Base-by-base conservation (phyloP, 106 monocot species). In the Ottelia alismoides region DNA sequence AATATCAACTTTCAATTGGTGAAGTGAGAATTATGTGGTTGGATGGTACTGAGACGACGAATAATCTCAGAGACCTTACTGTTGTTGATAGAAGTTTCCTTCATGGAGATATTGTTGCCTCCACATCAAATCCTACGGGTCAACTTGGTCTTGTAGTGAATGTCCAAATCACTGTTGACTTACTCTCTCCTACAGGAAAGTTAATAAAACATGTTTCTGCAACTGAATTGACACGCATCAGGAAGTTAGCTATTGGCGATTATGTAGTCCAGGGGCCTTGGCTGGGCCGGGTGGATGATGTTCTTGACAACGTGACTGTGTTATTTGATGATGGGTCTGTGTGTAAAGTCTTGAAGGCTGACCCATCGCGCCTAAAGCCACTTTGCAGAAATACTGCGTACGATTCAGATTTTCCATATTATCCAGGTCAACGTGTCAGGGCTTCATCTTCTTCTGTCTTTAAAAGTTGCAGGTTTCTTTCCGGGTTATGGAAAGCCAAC, bases 281-380 rank as follows among this genome's bases (percentile, higher is more conserved):
- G 98, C 75, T 99, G 27, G 98, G 98, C 28, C 68, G 86, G 45
- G 90, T 99, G 7, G 83, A 99, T 58, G 90, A 90, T 68, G 82
- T 91, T 52, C 46, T 86, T 32, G 98, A 99, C 57, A 99, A 99
- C 66, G 98, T 99, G 45, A 99, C 82, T 23, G 80, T 99, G 20
- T 35, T 74, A 46, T 86, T 99, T 71, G 90, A 99, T 68, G 98
- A 99, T 77, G 86, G 98, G 21, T 85, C 98, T 22, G 56, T 86
- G 2, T 99, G 98, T 68, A 86, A 90, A 80, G 98, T 99, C 47
- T 47, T 72, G 28, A 89, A 77, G 53, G 90, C 98, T 17, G 98
- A 99, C 51, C 85, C 77, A 14, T 60, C 71, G 73, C 57, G 69
- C n/a, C 74, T 92, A 18, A 79, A 76, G 56, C 76, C 92, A 11